Percentiles rank a stretch among this genome's conserved stretches.
Conservation (phyloP, 1,284 basidiomycete genomes). For the Irpex rosettiformis region DNA sequence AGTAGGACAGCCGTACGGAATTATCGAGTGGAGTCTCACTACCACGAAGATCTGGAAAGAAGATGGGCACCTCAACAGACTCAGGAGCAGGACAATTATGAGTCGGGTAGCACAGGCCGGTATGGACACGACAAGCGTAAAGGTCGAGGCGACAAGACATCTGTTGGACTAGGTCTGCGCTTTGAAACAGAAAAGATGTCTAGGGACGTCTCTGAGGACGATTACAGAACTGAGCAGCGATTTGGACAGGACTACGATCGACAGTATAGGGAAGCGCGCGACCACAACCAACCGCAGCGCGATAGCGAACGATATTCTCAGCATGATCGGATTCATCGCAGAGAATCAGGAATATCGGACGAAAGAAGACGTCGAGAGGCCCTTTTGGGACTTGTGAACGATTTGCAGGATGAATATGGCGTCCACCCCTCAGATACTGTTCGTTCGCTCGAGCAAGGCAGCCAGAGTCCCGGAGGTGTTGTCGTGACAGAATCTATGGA, state of each 20-base stretch:
- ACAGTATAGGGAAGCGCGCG: neutral
- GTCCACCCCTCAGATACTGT: neutral
- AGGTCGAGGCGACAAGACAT: neutral
- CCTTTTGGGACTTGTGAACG: conserved; percentile 41
- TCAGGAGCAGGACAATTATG: neutral
- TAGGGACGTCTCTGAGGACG: neutral
- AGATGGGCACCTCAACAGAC: neutral
- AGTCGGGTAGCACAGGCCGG: neutral
- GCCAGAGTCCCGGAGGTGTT: neutral
- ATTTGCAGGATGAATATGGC: conserved; percentile 27
- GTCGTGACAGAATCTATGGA: neutral
- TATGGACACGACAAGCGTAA: neutral
- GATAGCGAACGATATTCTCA: neutral
- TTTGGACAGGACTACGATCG: neutral
- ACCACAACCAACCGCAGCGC: neutral
- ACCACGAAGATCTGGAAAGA: neutral
- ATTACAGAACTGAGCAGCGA: neutral
- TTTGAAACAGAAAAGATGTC: conserved; percentile 8
- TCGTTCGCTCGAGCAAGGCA: neutral
- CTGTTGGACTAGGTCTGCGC: conserved; percentile 8
- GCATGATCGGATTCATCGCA: conserved; percentile 6
- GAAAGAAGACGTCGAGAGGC: conserved; percentile 33
- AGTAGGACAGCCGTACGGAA: neutral
- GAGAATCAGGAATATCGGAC: conserved; percentile 5
- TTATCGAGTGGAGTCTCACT: neutral